A percentile compares a stretch with the other conserved stretches of the same genome.
phyloP scores from a whole-genome alignment of 2,329 filamentous ascomycete genomes.

The Aspergillus ruber region DNA sequence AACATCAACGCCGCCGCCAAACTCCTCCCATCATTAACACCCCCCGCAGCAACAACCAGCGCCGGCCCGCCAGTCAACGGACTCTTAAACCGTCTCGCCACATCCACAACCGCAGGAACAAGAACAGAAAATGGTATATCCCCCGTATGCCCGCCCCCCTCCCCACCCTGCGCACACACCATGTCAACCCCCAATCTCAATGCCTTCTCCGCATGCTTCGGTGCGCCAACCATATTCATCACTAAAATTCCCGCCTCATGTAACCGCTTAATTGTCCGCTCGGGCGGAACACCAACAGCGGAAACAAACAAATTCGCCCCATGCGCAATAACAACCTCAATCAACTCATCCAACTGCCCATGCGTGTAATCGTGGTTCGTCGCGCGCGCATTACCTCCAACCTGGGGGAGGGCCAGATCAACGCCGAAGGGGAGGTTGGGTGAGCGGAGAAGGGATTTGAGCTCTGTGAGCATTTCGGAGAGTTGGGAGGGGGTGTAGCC shows the following conservation, averaged over 20 bases:
- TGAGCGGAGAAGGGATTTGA: conserved; percentile 65
- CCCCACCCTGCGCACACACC: conserved; percentile 84
- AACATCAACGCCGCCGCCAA: conserved; percentile 80
- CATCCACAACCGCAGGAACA: conserved; percentile 79
- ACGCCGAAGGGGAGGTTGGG: conserved; percentile 78
- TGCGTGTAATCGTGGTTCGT: conserved; percentile 96
- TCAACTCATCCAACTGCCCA: conserved; percentile 78
- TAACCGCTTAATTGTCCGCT: conserved; percentile 63
- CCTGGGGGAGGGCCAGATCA: conserved; percentile 83
- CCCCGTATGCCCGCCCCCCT: conserved; percentile 89
- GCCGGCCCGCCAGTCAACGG: conserved; percentile 63
- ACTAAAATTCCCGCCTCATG: conserved; percentile 75
- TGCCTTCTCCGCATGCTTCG: conserved; percentile 84
- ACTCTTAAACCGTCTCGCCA: conserved; percentile 66
- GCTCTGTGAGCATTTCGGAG: conserved; percentile 74
- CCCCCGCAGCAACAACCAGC: conserved; percentile 82
- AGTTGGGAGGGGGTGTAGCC: conserved; percentile 69
- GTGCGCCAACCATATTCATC: conserved; percentile 97
- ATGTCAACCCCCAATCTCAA: conserved; percentile 82
- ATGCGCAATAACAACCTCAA: conserved; percentile 77
- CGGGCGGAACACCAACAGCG: conserved; percentile 81
- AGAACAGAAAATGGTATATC: conserved; percentile 80
- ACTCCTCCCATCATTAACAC: conserved; percentile 74
- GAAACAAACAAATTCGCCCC: conserved; percentile 81
- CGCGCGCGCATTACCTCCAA: conserved; percentile 74